phyloP scores from a whole-genome alignment of 202 grass and related monocot genomes.

The Panicum virgatum region DNA sequence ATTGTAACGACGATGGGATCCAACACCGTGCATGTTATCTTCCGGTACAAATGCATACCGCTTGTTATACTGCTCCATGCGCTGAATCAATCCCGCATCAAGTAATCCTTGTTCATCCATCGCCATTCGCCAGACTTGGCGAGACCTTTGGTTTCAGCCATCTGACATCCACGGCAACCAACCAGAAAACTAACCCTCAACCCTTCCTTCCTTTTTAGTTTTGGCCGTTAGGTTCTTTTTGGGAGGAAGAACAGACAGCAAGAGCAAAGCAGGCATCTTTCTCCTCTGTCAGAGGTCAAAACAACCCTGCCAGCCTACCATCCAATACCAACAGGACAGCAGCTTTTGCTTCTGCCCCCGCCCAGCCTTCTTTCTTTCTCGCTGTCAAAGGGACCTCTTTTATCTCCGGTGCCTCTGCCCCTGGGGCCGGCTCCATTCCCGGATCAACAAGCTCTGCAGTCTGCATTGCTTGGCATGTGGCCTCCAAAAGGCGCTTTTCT shows the following conservation, averaged over 20 bases:
- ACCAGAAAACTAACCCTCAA: not conserved
- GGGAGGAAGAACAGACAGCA: not conserved
- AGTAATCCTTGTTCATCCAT: not conserved
- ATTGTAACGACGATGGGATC: no score
- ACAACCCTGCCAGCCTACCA: not conserved
- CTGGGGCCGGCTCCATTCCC: not conserved
- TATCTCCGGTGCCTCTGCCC: not conserved
- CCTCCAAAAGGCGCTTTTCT: slow-evolving; percentile 12
- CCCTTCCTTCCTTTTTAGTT: no score
- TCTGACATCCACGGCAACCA: not conserved
- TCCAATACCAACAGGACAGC: not conserved
- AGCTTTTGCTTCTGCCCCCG: slow-evolving; percentile 7
- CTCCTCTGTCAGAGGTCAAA: slow-evolving; percentile 25
- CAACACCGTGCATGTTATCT: no score
- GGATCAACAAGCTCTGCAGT: not conserved
- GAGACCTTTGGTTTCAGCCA: not conserved
- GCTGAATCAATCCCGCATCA: no score
- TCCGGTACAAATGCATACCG: no score
- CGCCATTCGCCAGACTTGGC: not conserved
- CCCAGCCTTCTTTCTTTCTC: not conserved
- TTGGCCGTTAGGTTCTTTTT: not conserved
- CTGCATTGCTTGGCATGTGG: slow-evolving; percentile 24
- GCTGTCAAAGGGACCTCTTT: not conserved
- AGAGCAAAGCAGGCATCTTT: not conserved
- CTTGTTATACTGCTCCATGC: no score